These are phyloP conservation scores for Hypoxylon sp. DNA, from an alignment of 2,329 filamentous ascomycete genomes.

Conservation along the genomic window DNA sequence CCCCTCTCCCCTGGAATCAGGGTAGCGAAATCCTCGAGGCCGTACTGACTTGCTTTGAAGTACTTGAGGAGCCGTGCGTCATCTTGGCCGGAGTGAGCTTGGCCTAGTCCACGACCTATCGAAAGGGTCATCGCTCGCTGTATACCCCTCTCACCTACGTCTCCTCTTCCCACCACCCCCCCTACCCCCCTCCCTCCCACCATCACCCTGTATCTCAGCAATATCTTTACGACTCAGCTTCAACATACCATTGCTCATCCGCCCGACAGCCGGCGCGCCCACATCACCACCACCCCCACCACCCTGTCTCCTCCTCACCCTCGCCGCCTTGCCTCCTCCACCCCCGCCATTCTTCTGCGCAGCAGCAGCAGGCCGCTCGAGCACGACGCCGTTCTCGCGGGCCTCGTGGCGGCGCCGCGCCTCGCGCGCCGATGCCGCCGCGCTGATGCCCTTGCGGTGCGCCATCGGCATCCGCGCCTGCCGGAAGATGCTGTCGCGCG, in stretches of 20 bases:
- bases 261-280: conserved; percentile 81
- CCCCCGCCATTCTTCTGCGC: too few relatives aligned
- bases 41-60: too few relatives aligned
- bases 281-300: conserved; percentile 67
- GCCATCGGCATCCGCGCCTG: conserved; percentile 91
- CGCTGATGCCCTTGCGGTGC: conserved; percentile 83
- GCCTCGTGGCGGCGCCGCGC: conserved; percentile 78
- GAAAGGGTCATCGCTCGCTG: neutral
- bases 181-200: conserved; percentile 4
- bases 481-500: conserved; percentile 75
- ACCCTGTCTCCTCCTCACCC: conserved; percentile 50
- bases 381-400: conserved; percentile 86
- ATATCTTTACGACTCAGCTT: conserved; percentile 82
- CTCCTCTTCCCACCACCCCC: conserved; percentile 36
- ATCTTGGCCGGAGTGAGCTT: too few relatives aligned
- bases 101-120: neutral
- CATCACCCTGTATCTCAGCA: conserved; percentile 38
- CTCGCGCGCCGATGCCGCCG: conserved; percentile 72
- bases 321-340: conserved; percentile 41
- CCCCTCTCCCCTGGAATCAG: neutral
- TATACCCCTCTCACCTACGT: conserved; percentile 34
- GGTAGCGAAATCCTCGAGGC: neutral
- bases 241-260: conserved; percentile 75
- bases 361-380: conserved; percentile 64
- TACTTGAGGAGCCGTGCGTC: too few relatives aligned